A percentile compares a stretch with the other conserved stretches of the same genome.
These are phyloP conservation scores for Metarhizium album DNA, from an alignment of 2,329 filamentous ascomycete species.

Conservation along the genomic window DNA sequence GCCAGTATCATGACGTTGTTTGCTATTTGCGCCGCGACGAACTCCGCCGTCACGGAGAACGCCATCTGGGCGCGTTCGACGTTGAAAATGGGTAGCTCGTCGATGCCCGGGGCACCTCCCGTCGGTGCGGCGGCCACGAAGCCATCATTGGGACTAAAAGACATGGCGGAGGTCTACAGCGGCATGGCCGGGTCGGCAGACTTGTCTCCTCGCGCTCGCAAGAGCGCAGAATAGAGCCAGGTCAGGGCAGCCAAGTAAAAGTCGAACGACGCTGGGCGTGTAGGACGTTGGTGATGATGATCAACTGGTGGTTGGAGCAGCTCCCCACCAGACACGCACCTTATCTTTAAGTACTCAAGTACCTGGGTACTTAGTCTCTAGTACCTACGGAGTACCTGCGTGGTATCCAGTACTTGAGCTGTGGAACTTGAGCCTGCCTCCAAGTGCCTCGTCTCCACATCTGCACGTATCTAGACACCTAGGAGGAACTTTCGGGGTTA, in stretches of 20 bases:
- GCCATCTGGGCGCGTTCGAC: constrained; percentile 86
- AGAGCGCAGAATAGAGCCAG: neutral
- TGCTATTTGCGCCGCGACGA: constrained; percentile 90
- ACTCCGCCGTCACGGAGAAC: constrained; percentile 89
- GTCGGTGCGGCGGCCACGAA: constrained; percentile 57
- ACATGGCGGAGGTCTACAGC: constrained; percentile 17
- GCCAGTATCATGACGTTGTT: constrained; percentile 95
- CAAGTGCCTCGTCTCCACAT: too few relatives aligned
- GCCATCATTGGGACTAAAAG: constrained; percentile 41
- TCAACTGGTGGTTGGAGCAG: neutral
- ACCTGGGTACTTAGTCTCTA: too few relatives aligned
- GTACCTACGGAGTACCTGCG: too few relatives aligned
- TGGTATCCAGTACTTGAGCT: too few relatives aligned
- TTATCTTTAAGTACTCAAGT: too few relatives aligned
- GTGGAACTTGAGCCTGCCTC: too few relatives aligned
- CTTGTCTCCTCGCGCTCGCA: neutral
- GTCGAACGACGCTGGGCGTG: neutral
- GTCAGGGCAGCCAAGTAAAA: neutral
- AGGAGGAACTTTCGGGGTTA: too few relatives aligned
- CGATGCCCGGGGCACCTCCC: constrained; percentile 45
- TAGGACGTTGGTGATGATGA: neutral
- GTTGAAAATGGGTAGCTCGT: constrained; percentile 81
- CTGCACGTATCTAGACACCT: too few relatives aligned
- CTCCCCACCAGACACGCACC: too few relatives aligned
- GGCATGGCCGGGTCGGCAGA: neutral